Conservation (phyloP, 2,329 filamentous ascomycete species). For the Colletotrichum liriopes region DNA sequence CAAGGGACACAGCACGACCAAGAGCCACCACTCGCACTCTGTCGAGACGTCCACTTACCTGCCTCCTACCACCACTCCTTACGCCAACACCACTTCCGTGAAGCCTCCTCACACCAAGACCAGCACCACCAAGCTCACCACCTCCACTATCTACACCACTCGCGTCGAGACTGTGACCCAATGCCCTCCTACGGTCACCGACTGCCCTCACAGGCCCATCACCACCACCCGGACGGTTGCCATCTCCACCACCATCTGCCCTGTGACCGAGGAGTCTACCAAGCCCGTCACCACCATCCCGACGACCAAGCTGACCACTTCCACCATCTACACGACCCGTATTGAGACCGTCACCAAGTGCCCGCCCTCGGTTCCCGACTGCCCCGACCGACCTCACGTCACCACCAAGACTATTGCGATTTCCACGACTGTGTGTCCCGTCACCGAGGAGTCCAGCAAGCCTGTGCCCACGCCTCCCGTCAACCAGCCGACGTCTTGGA, state of each 20-base stretch:
- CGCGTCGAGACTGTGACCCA: slow-evolving; percentile 68
- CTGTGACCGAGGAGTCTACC: slow-evolving; percentile 48
- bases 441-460: slow-evolving; percentile 10
- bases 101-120: slow-evolving; percentile 21
- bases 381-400: slow-evolving; percentile 48
- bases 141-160: slow-evolving; percentile 58
- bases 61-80: no score
- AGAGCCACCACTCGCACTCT: no score
- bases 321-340: slow-evolving; percentile 44
- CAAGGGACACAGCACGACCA: neutral
- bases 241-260: slow-evolving; percentile 60
- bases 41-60: no score
- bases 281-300: slow-evolving; percentile 33
- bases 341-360: slow-evolving; percentile 43
- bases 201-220: slow-evolving; percentile 54
- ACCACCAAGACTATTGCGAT: slow-evolving; percentile 57
- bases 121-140: slow-evolving; percentile 43
- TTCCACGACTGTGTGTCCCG: slow-evolving; percentile 58
- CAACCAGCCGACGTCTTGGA: slow-evolving; percentile 1
- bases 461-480: neutral
- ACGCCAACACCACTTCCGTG: neutral
- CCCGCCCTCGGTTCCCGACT: slow-evolving; percentile 37
- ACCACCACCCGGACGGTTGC: slow-evolving; percentile 55
- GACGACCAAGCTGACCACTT: slow-evolving; percentile 40
- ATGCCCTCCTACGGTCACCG: slow-evolving; percentile 61